Conservation (phyloP, 305 asterid genomes). For the Solanum hybrid region DNA sequence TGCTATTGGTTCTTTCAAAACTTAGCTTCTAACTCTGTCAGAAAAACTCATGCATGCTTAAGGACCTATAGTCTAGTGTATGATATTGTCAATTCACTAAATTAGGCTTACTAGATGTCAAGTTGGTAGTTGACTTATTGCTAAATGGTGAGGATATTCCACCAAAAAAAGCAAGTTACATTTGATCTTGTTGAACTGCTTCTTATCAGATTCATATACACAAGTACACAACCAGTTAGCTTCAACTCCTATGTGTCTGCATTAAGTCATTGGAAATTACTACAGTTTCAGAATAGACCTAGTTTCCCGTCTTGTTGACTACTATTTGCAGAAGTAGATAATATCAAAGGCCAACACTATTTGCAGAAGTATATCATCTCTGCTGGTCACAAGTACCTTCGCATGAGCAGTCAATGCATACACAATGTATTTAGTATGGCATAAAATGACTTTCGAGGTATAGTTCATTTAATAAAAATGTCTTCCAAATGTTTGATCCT, state of each 20-base stretch:
- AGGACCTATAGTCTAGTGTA: neutral
- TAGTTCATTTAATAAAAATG: neutral
- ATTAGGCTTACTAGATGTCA: neutral
- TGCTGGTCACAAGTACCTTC: neutral
- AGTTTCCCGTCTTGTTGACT: neutral
- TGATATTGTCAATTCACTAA: neutral
- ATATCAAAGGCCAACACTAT: neutral
- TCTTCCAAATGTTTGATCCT: constrained; percentile 14
- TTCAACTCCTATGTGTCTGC: neutral
- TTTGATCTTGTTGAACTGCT: neutral
- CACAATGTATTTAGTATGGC: neutral
- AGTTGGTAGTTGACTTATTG: neutral
- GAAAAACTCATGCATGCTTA: neutral
- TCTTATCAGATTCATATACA: neutral
- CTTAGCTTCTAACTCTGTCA: neutral
- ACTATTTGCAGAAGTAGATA: neutral
- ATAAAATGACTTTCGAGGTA: neutral
- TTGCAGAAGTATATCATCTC: neutral
- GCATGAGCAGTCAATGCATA: neutral
- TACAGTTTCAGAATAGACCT: neutral
- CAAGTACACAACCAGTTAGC: neutral
- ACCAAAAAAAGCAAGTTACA: neutral
- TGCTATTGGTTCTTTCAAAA: neutral
- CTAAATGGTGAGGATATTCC: neutral
- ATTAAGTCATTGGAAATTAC: neutral